These are phyloP conservation scores for Psidium guajava DNA, from an alignment of 345 rosid genomes.

Conservation along the genomic window DNA sequence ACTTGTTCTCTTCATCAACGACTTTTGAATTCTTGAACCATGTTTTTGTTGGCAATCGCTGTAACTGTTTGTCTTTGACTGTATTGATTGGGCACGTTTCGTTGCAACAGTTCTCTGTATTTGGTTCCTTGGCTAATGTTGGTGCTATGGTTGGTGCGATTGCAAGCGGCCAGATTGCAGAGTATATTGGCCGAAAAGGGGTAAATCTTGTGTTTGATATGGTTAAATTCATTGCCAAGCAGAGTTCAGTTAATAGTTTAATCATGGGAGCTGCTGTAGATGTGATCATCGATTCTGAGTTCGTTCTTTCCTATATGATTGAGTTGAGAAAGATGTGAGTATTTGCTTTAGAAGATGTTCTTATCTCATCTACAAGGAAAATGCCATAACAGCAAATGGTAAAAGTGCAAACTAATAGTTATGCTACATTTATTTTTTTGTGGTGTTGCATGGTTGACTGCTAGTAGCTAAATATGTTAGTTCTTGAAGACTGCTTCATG, in stretches of 20 bases:
- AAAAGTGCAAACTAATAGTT: background rate
- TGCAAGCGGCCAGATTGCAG: constrained; percentile 65
- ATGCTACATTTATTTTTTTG: background rate
- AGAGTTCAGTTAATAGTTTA: background rate
- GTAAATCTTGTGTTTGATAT: constrained; percentile 10
- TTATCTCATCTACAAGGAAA: background rate
- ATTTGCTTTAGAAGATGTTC: background rate
- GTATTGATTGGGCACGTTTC: background rate
- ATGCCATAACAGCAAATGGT: background rate
- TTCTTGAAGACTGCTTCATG: background rate
- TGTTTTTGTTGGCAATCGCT: background rate
- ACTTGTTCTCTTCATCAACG: background rate
- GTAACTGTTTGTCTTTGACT: background rate
- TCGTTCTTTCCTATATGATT: background rate
- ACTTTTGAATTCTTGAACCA: background rate
- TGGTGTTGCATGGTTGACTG: background rate
- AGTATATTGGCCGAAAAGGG: constrained; percentile 75
- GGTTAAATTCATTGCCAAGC: background rate
- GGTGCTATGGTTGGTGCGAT: constrained; percentile 83
- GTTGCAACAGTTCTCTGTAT: constrained; percentile 38
- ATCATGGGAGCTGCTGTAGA: background rate
- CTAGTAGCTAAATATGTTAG: background rate
- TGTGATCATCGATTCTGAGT: background rate
- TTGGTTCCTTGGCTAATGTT: constrained; percentile 65
- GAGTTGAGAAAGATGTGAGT: background rate